Evolutionary conservation across 495 filamentous ascomycete species (phyloP).

Genomic region (Pyrenula massariospora): DNA sequence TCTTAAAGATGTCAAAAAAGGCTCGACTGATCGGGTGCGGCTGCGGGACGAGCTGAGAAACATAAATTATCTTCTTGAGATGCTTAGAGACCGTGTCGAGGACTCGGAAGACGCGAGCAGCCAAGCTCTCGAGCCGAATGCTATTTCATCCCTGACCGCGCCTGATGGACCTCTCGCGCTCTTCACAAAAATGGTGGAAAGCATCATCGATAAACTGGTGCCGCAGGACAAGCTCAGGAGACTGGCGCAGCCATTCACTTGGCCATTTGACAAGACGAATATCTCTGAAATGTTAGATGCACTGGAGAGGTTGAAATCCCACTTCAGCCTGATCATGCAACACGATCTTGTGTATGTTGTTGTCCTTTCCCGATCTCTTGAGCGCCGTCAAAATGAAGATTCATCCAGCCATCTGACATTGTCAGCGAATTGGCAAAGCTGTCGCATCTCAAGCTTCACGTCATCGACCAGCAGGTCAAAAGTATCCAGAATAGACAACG

Average conservation of each 20-base stretch:
- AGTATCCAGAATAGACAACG: too few relatives aligned
- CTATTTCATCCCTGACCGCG: constrained; percentile 10
- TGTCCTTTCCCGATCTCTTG: too few relatives aligned
- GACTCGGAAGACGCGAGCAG: background rate
- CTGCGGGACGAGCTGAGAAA: constrained; percentile 12
- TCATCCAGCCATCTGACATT: too few relatives aligned
- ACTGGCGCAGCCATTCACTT: constrained; percentile 2
- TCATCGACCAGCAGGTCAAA: too few relatives aligned
- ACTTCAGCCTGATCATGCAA: too few relatives aligned
- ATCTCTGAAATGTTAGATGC: too few relatives aligned
- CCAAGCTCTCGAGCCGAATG: constrained; percentile 1
- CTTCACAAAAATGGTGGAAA: constrained; percentile 12
- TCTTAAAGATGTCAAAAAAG: constrained; percentile 17
- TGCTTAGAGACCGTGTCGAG: constrained; percentile 11
- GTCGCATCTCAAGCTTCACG: too few relatives aligned
- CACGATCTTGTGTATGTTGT: too few relatives aligned
- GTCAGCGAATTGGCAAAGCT: too few relatives aligned
- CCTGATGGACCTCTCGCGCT: constrained; percentile 14
- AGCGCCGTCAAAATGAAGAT: too few relatives aligned
- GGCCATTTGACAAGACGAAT: too few relatives aligned
- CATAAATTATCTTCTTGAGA: constrained; percentile 11
- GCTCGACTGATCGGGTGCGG: constrained; percentile 12
- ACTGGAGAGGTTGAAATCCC: too few relatives aligned
- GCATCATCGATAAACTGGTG: constrained; percentile 10
- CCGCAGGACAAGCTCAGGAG: constrained; percentile 7